Conservation (phyloP, 1,284 basidiomycete species). For the Ceratobasidium sp. region DNA sequence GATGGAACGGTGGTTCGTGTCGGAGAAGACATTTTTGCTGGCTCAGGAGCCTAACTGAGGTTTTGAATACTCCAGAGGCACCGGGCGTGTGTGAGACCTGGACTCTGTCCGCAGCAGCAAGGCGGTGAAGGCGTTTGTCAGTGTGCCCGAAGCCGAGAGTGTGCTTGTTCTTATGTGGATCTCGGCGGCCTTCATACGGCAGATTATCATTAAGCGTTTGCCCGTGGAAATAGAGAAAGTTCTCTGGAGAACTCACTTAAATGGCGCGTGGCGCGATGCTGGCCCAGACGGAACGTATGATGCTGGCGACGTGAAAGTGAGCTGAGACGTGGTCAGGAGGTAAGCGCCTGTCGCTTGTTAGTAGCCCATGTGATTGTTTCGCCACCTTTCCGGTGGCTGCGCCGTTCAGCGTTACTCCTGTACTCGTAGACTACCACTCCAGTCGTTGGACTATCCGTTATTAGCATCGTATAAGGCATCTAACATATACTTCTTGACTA, state of each 20-base stretch:
- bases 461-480: background rate
- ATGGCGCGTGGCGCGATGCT: conserved; percentile 18
- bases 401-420: too few species aligned
- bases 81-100: background rate
- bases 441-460: background rate
- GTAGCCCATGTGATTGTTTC: conserved; percentile 14
- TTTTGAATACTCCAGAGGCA: background rate
- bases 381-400: conserved; percentile 18
- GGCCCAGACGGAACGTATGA: conserved; percentile 23
- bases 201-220: background rate
- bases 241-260: conserved; percentile 22
- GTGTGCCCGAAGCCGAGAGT: conserved; percentile 36
- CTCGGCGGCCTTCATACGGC: conserved; percentile 14
- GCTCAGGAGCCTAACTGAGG: background rate
- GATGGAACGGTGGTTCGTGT: conserved; percentile 41
- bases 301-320: conserved; percentile 17
- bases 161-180: conserved; percentile 5
- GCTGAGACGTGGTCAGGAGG: conserved; percentile 37
- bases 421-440: background rate
- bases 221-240: background rate
- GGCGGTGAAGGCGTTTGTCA: conserved; percentile 34
- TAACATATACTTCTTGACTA: background rate
- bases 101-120: conserved; percentile 32
- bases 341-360: conserved; percentile 27
- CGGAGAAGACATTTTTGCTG: conserved; percentile 40